Evolutionary conservation across 192 early-diverging fungal species (phyloP).

Genomic region (Ambispora gerdemannii): DNA sequence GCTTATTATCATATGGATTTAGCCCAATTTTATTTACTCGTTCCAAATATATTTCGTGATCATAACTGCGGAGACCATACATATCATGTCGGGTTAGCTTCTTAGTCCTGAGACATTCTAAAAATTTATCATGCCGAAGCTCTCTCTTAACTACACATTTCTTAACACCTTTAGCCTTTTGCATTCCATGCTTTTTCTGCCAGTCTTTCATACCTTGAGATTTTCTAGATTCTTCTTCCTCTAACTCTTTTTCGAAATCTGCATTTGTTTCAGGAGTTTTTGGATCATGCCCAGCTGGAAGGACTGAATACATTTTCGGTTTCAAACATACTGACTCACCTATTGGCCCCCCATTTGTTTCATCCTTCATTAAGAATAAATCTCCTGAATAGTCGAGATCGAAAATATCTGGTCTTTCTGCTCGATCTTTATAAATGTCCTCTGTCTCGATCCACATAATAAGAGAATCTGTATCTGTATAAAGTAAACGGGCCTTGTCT

Average conservation of each 20-base stretch:
- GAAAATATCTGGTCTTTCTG: conserved; percentile 16
- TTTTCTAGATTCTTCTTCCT: conserved; percentile 19
- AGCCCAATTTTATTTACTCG: conserved; percentile 20
- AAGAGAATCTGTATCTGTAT: conserved; percentile 24
- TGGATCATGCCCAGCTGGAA: conserved; percentile 18
- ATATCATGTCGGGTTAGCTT: conserved; percentile 23
- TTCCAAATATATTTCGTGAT: conserved; percentile 22
- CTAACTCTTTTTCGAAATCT: conserved; percentile 28
- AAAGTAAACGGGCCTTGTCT: conserved; percentile 26
- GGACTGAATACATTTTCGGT: conserved; percentile 26
- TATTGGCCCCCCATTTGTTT: not conserved
- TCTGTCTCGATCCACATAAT: conserved; percentile 26
- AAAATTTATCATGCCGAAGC: conserved; percentile 24
- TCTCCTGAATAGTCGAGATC: conserved; percentile 20
- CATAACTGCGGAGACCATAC: conserved; percentile 14
- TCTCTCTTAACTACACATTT: conserved; percentile 24
- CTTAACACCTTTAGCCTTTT: conserved; percentile 25
- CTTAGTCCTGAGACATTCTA: conserved; percentile 16
- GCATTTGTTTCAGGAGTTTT: conserved; percentile 17
- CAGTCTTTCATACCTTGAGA: conserved; percentile 15
- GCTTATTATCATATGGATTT: conserved; percentile 24
- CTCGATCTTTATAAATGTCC: conserved; percentile 24
- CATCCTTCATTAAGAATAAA: conserved; percentile 25
- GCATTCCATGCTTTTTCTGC: conserved; percentile 22
- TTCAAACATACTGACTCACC: conserved; percentile 22